Evolutionary conservation across 2,329 filamentous ascomycete genomes (phyloP).

Genomic region (Teratosphaeria zuluensis): DNA sequence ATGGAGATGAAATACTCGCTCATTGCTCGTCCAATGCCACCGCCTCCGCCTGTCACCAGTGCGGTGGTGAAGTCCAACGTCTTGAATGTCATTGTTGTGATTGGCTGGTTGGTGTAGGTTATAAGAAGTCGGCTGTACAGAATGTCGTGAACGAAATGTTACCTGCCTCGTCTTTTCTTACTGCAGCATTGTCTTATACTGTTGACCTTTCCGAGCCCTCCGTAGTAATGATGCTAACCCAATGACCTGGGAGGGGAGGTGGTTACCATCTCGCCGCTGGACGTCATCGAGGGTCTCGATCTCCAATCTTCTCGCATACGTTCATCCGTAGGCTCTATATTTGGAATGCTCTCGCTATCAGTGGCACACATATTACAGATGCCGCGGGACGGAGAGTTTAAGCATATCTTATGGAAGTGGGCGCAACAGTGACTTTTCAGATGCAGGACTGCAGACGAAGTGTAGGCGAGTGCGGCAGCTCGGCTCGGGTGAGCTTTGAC

Average conservation of each 20-base stretch:
- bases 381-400: no score
- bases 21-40: constrained; percentile 44
- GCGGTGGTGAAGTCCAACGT: constrained; percentile 34
- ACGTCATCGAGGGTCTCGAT: not conserved
- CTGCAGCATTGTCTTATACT: not conserved
- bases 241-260: no score
- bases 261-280: not conserved
- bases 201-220: no score
- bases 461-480: not conserved
- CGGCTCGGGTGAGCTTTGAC: not conserved
- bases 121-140: no score
- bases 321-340: no score
- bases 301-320: no score
- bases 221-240: not conserved
- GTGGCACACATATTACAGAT: no score
- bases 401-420: no score
- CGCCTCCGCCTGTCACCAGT: constrained; percentile 40
- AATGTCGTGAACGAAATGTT: not conserved
- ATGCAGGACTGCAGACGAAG: not conserved
- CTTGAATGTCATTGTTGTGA: constrained; percentile 1
- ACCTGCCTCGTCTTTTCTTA: not conserved
- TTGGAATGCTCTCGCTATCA: no score
- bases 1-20: constrained; percentile 37
- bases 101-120: not conserved
- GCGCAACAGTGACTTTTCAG: no score